phyloP scores from a whole-genome alignment of 2,329 filamentous ascomycete genomes.

The Dothistroma septosporum region DNA sequence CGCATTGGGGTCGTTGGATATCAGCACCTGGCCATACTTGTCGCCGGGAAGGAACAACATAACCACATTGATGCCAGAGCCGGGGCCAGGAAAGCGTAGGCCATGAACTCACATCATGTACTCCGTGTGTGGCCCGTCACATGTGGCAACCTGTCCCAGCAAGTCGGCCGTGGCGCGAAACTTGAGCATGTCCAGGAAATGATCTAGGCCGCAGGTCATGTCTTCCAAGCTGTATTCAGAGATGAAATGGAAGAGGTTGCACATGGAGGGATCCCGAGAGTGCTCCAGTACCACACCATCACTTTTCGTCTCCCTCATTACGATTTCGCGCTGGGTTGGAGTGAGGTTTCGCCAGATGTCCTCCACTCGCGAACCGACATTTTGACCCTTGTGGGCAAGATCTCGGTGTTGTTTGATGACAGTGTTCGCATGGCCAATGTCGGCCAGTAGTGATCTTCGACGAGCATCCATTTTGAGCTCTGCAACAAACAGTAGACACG shows the following conservation, averaged over 20 bases:
- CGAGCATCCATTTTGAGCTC: no score
- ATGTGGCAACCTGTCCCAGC: background rate
- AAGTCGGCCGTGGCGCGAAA: slow-evolving; percentile 13
- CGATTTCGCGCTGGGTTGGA: slow-evolving; percentile 17
- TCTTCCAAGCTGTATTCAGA: slow-evolving; percentile 17
- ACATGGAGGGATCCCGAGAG: slow-evolving; percentile 10
- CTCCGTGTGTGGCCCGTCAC: background rate
- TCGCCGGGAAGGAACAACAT: slow-evolving; percentile 7
- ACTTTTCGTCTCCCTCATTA: slow-evolving; percentile 11
- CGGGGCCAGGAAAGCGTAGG: background rate
- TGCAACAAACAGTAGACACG: no score
- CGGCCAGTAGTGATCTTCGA: no score
- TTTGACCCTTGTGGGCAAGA: slow-evolving; percentile 18
- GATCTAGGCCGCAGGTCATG: slow-evolving; percentile 14
- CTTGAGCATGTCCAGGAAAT: slow-evolving; percentile 15
- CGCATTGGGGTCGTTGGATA: slow-evolving; percentile 6
- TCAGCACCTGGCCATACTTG: slow-evolving; percentile 8
- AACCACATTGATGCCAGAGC: background rate
- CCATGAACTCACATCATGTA: background rate
- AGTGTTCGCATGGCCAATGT: no score
- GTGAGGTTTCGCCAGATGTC: slow-evolving; percentile 17
- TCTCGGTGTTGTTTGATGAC: slow-evolving; percentile 11
- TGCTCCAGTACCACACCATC: slow-evolving; percentile 12
- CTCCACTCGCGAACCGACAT: slow-evolving; percentile 13
- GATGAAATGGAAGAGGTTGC: slow-evolving; percentile 3